phyloP scores from a whole-genome alignment of 2,329 filamentous ascomycete genomes.

The Shiraia sp. region DNA sequence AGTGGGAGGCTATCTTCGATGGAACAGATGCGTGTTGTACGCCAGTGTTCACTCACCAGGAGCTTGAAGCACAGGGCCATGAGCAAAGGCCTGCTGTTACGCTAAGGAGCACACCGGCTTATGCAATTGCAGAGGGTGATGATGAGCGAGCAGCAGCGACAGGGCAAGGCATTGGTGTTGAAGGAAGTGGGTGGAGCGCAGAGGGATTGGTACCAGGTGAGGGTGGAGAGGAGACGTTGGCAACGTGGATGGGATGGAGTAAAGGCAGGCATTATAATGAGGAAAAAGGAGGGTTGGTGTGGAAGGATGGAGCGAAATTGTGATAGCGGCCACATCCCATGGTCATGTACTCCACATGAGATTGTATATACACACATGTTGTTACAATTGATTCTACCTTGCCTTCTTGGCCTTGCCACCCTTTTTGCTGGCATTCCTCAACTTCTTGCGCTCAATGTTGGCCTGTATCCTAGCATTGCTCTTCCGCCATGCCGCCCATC shows the following conservation, averaged over 20 bases:
- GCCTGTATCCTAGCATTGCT: constrained; percentile 55
- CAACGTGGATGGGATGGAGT: constrained; percentile 77
- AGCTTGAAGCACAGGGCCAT: constrained; percentile 67
- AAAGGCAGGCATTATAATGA: constrained; percentile 73
- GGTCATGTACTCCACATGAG: neutral
- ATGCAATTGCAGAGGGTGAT: constrained; percentile 60
- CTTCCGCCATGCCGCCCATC: constrained; percentile 69
- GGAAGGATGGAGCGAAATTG: constrained; percentile 50
- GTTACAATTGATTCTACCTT: constrained; percentile 5
- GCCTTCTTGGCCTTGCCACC: constrained; percentile 32
- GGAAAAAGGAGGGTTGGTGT: constrained; percentile 34
- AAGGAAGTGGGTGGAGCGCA: constrained; percentile 70
- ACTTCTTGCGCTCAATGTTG: constrained; percentile 59
- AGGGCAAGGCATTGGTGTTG: constrained; percentile 68
- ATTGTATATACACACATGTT: constrained; percentile 25
- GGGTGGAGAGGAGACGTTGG: constrained; percentile 71
- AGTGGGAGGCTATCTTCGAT: constrained; percentile 88
- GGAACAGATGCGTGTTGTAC: constrained; percentile 90
- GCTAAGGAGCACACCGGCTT: constrained; percentile 69
- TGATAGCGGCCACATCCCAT: constrained; percentile 4
- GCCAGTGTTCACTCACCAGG: constrained; percentile 77
- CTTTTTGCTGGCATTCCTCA: constrained; percentile 52
- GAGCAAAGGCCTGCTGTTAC: constrained; percentile 74
- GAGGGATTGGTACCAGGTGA: constrained; percentile 65
- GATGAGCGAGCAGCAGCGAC: constrained; percentile 46